Percentiles rank a stretch among this genome's conserved stretches.
Evolutionary conservation across 2,329 filamentous ascomycete genomes (phyloP).

Genomic region (Calonectria hawksworthii): DNA sequence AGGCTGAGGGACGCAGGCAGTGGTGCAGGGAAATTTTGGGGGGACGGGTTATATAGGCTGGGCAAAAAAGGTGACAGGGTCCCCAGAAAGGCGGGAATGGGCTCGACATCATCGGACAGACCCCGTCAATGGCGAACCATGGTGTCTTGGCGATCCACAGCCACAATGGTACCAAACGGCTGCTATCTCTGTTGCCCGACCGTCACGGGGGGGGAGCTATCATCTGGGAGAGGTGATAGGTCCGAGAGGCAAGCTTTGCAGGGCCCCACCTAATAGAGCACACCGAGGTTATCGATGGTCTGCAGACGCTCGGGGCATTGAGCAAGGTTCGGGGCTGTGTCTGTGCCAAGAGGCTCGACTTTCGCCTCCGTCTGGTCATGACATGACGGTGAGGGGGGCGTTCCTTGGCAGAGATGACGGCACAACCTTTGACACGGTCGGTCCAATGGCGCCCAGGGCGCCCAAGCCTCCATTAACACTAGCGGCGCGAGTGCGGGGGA

Average conservation of each 20-base stretch:
- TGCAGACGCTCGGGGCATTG: conserved; percentile 28
- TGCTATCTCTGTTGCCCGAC: conserved; percentile 40
- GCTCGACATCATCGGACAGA: conserved; percentile 35
- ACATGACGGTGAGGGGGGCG: conserved; percentile 33
- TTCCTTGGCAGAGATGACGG: conserved; percentile 31
- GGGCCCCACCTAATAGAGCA: conserved; percentile 36
- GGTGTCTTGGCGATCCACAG: conserved; percentile 39
- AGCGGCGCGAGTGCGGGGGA: conserved; percentile 41
- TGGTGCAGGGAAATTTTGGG: conserved; percentile 30
- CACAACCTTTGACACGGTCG: conserved; percentile 6
- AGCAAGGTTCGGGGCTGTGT: conserved; percentile 41
- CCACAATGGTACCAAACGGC: conserved; percentile 42
- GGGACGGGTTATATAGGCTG: conserved; percentile 41
- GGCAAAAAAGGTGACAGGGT: conserved; percentile 24
- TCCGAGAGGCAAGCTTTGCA: conserved; percentile 29
- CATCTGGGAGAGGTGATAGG: conserved; percentile 39
- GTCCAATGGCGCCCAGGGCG: conserved; percentile 34
- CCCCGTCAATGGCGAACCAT: conserved; percentile 38
- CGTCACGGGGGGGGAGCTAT: conserved; percentile 19
- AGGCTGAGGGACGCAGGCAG: conserved; percentile 34
- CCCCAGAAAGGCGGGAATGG: conserved; percentile 16
- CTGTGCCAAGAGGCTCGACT: conserved; percentile 28
- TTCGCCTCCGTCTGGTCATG: conserved; percentile 33
- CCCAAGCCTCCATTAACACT: conserved; percentile 31
- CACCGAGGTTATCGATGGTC: conserved; percentile 30